Evolutionary conservation across 1,284 basidiomycete genomes (phyloP).

Genomic region (Neolentinus lepideus): DNA sequence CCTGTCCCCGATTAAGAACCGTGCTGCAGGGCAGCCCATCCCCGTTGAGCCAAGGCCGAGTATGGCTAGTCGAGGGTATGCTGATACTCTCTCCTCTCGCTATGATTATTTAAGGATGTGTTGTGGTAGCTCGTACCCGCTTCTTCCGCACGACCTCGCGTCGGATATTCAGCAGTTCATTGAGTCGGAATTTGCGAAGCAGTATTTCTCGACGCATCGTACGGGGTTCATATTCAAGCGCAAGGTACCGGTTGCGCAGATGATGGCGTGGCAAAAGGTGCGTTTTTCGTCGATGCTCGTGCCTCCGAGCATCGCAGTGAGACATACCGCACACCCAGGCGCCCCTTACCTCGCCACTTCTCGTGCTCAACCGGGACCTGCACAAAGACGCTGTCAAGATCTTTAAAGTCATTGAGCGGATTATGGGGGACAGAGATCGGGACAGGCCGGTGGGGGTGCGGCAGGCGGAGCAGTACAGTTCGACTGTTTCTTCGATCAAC

Average conservation of each 20-base stretch:
- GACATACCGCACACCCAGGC: no score
- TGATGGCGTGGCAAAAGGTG: conserved; percentile 89
- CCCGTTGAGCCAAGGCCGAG: conserved; percentile 36
- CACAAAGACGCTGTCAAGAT: conserved; percentile 74
- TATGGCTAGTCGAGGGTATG: neutral
- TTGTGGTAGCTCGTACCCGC: conserved; percentile 48
- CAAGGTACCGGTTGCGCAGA: conserved; percentile 70
- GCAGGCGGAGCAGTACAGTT: conserved; percentile 29
- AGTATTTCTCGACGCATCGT: conserved; percentile 85
- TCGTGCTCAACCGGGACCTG: conserved; percentile 59
- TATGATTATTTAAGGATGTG: neutral
- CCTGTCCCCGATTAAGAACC: conserved; percentile 67
- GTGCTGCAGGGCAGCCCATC: conserved; percentile 60
- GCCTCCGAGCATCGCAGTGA: neutral
- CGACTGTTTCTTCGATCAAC: conserved; percentile 38
- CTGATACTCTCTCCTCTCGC: neutral
- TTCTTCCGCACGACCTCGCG: conserved; percentile 70
- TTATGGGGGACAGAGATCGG: conserved; percentile 87
- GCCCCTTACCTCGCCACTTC: conserved; percentile 66
- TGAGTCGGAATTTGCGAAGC: conserved; percentile 74
- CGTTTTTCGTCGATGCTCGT: conserved; percentile 7
- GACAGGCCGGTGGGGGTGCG: conserved; percentile 44
- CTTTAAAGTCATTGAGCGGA: conserved; percentile 84
- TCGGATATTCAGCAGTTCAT: conserved; percentile 81
- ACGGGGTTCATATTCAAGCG: conserved; percentile 80